Evolutionary conservation across 352 stramenopile species (phyloP).

Genomic region (Phytophthora fragariaefolia): DNA sequence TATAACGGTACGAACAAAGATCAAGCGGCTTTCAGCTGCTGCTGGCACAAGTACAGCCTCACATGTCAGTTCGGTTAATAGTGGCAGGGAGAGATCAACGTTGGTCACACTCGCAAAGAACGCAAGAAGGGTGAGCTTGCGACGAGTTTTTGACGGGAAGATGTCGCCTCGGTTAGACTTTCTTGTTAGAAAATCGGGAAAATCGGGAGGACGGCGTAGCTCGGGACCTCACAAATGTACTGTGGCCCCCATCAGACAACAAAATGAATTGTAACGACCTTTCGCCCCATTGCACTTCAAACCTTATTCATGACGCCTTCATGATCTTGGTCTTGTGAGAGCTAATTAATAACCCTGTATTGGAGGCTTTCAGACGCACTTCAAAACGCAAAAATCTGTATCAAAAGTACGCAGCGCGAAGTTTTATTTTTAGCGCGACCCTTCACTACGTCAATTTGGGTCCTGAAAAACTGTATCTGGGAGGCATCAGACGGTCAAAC

Average conservation of each 20-base stretch:
- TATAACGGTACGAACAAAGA: slow-evolving; percentile 32
- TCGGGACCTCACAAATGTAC: slow-evolving; percentile 9
- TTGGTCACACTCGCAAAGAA: not conserved
- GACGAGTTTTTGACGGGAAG: slow-evolving; percentile 17
- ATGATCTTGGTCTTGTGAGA: not conserved
- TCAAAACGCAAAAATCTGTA: no score
- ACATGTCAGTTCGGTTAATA: slow-evolving; percentile 6
- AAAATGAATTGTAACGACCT: not conserved
- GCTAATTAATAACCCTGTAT: no score
- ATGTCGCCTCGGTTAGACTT: slow-evolving; percentile 1
- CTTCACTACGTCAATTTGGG: no score
- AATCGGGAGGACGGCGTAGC: slow-evolving; percentile 12
- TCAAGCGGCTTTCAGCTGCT: slow-evolving; percentile 15
- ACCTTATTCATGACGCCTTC: slow-evolving; percentile 6
- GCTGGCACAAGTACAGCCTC: not conserved
- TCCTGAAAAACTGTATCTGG: no score
- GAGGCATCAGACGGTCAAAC: no score
- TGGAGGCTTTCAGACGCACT: no score
- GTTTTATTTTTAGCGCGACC: no score
- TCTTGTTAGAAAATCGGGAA: slow-evolving; percentile 14
- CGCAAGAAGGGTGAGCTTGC: slow-evolving; percentile 25
- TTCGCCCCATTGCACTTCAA: not conserved
- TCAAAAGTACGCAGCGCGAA: no score
- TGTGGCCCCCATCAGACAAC: slow-evolving; percentile 2
- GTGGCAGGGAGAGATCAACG: slow-evolving; percentile 2